Evolutionary conservation across 2,329 filamentous ascomycete genomes (phyloP).

Genomic region (Arthrinium phaeospermum): DNA sequence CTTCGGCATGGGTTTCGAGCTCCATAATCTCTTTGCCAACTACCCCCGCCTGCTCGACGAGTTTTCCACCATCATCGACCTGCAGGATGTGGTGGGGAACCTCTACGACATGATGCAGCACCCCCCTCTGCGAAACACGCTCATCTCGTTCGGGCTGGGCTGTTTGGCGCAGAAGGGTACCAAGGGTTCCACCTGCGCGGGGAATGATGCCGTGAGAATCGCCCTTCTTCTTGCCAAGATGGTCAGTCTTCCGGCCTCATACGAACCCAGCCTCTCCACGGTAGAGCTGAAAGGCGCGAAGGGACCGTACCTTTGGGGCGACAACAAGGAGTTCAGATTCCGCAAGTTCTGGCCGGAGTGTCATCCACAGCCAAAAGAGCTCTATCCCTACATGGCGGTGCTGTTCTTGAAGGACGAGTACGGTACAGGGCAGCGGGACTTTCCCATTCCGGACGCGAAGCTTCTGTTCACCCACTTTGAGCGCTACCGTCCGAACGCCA

Average conservation of each 20-base stretch:
- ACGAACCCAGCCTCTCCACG: background rate
- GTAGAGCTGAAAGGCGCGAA: background rate
- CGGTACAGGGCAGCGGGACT: fast-evolving
- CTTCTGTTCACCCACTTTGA: background rate
- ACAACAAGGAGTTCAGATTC: background rate
- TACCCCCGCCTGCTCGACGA: background rate
- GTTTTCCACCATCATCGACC: background rate
- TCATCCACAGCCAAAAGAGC: background rate
- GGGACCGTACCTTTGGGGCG: background rate
- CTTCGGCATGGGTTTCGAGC: background rate
- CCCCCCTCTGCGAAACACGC: background rate
- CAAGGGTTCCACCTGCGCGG: background rate
- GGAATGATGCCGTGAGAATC: background rate
- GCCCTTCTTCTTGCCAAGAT: background rate
- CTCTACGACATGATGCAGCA: background rate
- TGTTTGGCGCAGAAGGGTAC: background rate
- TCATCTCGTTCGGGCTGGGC: background rate
- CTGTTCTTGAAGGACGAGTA: background rate
- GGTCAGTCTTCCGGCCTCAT: background rate
- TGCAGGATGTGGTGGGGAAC: background rate
- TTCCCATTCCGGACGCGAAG: background rate
- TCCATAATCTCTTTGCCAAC: fast-evolving
- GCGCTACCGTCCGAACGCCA: background rate
- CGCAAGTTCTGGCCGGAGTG: background rate
- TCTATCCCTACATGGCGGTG: background rate